Evolutionary conservation across 768 basidiomycete genomes (phyloP).

Genomic region (Termitomyces heimii): DNA sequence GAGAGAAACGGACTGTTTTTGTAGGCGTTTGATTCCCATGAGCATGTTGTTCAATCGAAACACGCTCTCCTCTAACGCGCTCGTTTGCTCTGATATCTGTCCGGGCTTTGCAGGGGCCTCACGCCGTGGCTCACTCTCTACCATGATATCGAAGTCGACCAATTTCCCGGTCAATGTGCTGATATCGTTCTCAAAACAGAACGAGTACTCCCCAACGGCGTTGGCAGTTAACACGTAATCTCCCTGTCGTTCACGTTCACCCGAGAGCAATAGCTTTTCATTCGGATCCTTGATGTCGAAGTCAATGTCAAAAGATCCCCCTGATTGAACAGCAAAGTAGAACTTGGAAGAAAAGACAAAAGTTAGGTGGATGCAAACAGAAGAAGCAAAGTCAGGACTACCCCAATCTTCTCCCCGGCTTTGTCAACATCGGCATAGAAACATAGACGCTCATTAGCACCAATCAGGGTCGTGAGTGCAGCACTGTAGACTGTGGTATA

Average conservation of each 20-base stretch:
- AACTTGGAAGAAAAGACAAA: constrained; percentile 50
- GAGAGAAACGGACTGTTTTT: constrained; percentile 74
- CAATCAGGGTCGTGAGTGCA: constrained; percentile 74
- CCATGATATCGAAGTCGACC: constrained; percentile 96
- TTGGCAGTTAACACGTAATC: constrained; percentile 98
- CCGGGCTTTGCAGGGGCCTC: constrained; percentile 85
- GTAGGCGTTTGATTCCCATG: constrained; percentile 84
- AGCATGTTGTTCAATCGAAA: constrained; percentile 86
- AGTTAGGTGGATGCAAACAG: constrained; percentile 2
- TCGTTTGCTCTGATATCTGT: constrained; percentile 90
- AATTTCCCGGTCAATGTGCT: constrained; percentile 91
- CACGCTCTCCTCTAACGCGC: constrained; percentile 90
- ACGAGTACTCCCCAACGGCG: constrained; percentile 83
- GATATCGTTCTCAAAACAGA: constrained; percentile 99
- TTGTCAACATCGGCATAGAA: constrained; percentile 98
- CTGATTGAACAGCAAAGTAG: constrained; percentile 98
- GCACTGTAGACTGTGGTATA: constrained; percentile 39
- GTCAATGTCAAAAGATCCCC: constrained; percentile 95
- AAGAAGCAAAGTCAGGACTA: constrained; percentile 29
- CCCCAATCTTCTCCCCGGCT: constrained; percentile 86
- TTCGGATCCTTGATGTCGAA: constrained; percentile 90
- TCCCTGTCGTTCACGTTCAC: constrained; percentile 85
- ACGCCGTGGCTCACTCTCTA: constrained; percentile 91
- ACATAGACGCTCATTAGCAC: constrained; percentile 79
- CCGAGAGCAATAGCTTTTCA: constrained; percentile 83